phyloP scores from a whole-genome alignment of 179 eudicot genomes.

The Spergularia azorica region DNA sequence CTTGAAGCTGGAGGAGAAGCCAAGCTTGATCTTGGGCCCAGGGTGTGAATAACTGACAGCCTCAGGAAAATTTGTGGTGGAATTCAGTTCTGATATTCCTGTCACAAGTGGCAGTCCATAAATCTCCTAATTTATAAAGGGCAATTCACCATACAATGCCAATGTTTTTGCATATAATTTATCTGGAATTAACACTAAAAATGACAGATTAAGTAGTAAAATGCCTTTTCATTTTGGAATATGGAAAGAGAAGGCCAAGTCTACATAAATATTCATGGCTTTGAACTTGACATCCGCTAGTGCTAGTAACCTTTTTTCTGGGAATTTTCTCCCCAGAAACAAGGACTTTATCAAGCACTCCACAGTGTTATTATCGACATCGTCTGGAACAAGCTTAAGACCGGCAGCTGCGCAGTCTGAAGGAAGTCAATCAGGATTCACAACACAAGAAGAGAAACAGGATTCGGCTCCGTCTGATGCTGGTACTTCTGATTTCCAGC shows the following conservation, averaged over 20 bases:
- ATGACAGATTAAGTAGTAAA: constrained; percentile 10
- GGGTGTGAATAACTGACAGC: constrained; percentile 23
- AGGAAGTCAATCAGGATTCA: constrained; percentile 25
- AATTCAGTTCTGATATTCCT: background rate
- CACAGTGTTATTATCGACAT: background rate
- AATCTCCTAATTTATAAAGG: background rate
- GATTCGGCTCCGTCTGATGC: constrained; percentile 23
- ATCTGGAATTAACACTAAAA: background rate
- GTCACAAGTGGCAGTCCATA: background rate
- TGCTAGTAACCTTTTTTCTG: constrained; percentile 27
- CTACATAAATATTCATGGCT: constrained; percentile 33
- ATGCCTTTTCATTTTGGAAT: constrained; percentile 15
- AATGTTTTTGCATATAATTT: background rate
- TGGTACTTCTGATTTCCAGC: background rate
- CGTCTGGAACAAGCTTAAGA: constrained; percentile 18
- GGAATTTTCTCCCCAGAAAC: constrained; percentile 1
- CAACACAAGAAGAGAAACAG: constrained; percentile 10
- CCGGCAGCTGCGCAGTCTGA: constrained; percentile 31
- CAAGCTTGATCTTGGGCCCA: constrained; percentile 7
- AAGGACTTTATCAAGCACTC: constrained; percentile 13
- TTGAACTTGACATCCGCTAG: constrained; percentile 30
- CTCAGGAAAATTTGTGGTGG: constrained; percentile 38
- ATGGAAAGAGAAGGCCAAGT: constrained; percentile 22
- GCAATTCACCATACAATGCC: constrained; percentile 5
- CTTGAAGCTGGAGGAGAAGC: constrained; percentile 2